Conservation (phyloP, 75 land plant species). For the Cryptomeria japonica region DNA sequence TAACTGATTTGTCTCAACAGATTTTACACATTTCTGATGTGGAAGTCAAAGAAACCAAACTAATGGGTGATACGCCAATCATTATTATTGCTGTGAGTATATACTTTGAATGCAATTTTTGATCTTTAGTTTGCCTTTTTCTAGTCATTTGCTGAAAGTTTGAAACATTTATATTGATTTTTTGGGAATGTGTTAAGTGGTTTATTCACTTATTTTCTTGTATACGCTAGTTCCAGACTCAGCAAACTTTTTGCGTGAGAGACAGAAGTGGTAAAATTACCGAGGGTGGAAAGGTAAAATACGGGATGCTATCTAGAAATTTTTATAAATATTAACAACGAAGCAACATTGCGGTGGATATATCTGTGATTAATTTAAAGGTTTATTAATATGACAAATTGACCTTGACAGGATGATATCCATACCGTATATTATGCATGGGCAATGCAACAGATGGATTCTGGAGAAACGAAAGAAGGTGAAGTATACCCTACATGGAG, state of each 20-base stretch:
- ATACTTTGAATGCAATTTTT: background rate
- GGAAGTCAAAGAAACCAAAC: conserved; percentile 84
- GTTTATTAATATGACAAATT: background rate
- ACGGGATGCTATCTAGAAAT: background rate
- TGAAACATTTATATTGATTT: background rate
- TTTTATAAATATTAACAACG: conserved; percentile 6
- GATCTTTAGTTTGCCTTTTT: background rate
- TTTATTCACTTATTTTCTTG: conserved; percentile 7
- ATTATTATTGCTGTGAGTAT: conserved; percentile 77
- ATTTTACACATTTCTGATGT: conserved; percentile 89
- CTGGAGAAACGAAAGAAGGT: conserved; percentile 65
- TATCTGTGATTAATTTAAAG: background rate
- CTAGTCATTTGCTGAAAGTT: background rate
- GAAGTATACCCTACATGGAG: conserved; percentile 72
- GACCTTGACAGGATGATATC: conserved; percentile 70
- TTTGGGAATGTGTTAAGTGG: background rate
- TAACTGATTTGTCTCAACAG: conserved; percentile 35
- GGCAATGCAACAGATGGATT: conserved; percentile 87
- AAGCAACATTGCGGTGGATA: background rate
- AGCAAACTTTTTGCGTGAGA: conserved; percentile 85
- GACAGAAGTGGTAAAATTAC: conserved; percentile 69
- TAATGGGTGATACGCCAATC: conserved; percentile 79
- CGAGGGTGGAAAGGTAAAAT: conserved; percentile 79
- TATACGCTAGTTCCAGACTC: conserved; percentile 83
- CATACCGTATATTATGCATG: conserved; percentile 91